A percentile compares a stretch with the other conserved stretches of the same genome.
Evolutionary conservation across 257 asterid genomes (phyloP).

Genomic region (Ehretia macrophylla): DNA sequence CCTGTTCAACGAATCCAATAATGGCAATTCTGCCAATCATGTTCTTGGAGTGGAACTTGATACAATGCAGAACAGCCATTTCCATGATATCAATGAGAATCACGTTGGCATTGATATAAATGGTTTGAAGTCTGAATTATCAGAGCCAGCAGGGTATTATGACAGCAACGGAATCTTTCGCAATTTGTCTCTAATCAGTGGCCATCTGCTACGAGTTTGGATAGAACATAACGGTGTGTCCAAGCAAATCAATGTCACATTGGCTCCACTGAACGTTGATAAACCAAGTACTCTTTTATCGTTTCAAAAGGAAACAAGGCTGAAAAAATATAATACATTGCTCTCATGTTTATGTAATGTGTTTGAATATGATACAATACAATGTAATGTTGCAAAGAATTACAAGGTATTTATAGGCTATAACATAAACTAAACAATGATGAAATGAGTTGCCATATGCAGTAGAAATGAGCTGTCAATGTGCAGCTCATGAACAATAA

Average conservation of each 20-base stretch:
- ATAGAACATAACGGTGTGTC: slow-evolving; percentile 9
- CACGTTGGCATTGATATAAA: slow-evolving; percentile 22
- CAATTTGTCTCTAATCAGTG: not conserved
- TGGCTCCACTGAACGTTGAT: slow-evolving; percentile 5
- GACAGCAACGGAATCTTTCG: not conserved
- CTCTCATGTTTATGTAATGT: too few species aligned
- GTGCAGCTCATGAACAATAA: too few species aligned
- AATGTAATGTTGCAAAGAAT: too few species aligned
- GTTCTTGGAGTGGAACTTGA: slow-evolving; percentile 26
- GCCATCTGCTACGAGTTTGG: slow-evolving; percentile 13
- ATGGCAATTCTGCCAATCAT: slow-evolving; percentile 11
- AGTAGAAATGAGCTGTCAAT: too few species aligned
- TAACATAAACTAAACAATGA: too few species aligned
- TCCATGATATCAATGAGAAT: slow-evolving; percentile 19
- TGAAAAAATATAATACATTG: too few species aligned
- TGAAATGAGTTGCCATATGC: too few species aligned
- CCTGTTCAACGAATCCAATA: slow-evolving; percentile 7
- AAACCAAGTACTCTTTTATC: slow-evolving; percentile 15
- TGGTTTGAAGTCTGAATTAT: not conserved
- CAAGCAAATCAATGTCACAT: slow-evolving; percentile 12
- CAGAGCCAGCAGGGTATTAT: slow-evolving; percentile 11
- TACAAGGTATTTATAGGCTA: too few species aligned
- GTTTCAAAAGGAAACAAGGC: too few species aligned
- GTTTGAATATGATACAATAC: too few species aligned
- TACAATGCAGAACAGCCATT: slow-evolving; percentile 2